These are phyloP conservation scores for Juncus effusus DNA, from an alignment of 176 grass and related monocot species.

Conservation along the genomic window DNA sequence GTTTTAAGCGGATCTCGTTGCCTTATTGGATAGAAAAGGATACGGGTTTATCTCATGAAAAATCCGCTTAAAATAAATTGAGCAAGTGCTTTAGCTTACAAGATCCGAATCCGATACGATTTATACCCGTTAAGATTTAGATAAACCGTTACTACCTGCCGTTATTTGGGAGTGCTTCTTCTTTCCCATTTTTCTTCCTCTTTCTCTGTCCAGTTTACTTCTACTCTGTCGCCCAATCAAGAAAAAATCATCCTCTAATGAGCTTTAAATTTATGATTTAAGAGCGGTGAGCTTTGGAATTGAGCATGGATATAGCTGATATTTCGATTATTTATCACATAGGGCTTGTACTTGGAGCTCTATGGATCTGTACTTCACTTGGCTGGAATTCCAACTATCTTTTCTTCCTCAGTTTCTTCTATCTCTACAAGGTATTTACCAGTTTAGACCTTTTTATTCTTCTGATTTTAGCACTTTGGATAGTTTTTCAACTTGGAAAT, in stretches of 20 bases:
- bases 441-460: neutral
- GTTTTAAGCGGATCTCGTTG: too few species aligned
- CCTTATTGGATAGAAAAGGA: too few species aligned
- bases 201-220: neutral
- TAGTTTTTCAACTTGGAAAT: too few species aligned
- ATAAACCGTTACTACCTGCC: too few species aligned
- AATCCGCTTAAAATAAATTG: neutral
- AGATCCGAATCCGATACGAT: too few species aligned
- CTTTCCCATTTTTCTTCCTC: neutral
- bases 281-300: neutral
- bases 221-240: constrained; percentile 16
- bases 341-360: constrained; percentile 46
- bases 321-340: constrained; percentile 71
- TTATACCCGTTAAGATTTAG: too few species aligned
- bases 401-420: constrained; percentile 76
- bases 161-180: neutral
- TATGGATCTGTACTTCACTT: constrained; percentile 56
- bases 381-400: constrained; percentile 44
- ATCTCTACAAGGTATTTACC: constrained; percentile 69
- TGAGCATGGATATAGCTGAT: constrained; percentile 58
- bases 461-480: neutral
- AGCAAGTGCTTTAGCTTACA: too few species aligned
- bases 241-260: neutral
- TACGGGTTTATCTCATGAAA: neutral
- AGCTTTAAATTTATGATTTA: neutral